Evolutionary conservation across 164 flowering plant genomes (phyloP), one percentile per base, ranked within the genome.

Genomic region (Tetrastigma voinierianum): DNA sequence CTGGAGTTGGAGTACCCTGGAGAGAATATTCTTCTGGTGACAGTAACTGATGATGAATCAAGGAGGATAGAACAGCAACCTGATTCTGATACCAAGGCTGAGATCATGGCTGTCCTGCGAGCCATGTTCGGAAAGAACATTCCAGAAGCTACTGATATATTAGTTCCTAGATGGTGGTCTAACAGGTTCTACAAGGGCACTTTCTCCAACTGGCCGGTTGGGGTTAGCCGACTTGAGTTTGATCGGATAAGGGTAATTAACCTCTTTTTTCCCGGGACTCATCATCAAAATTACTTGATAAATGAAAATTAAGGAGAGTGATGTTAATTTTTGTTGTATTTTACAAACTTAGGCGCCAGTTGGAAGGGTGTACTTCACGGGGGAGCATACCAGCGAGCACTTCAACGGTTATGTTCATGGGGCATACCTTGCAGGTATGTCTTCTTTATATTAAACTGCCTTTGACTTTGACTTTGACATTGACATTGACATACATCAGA

Each of bases 81-180:
- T 0, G 95, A 91, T 47, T 74, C 78, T 60, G 84, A 86, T 62
- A 94, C 98, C 7, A 13, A 90, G 71, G 77, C 62, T 60, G 98
- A 94, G 67, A 95, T 89, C 15, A 90, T 94, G 95, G 81, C 63
- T n/a, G 97, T 86, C 5, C 84, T 94, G 4, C 82, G 87, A 61
- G 87, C 84, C 77, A 94, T 91, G 93, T 94, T 94, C 78, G 98
- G 98, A 23, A 82, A 82, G 24, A 65, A 84, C 54, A 77, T 91
- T 58, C 97, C 96, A 9, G 74, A 83, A 54, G 96, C 98, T 63
- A 79, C 70, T 0, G 81, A 85, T 52, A 88, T 94, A 40, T 82
- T 86, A 18, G 96, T 94, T 49, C 98, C 98, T 25, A 90, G 90
- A n/a, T 94, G 98, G 98, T 94, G 94, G 94, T 90, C 76, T 71